Evolutionary conservation across 177 flowering plant genomes (phyloP).

Genomic region (Vitis hybrid): DNA sequence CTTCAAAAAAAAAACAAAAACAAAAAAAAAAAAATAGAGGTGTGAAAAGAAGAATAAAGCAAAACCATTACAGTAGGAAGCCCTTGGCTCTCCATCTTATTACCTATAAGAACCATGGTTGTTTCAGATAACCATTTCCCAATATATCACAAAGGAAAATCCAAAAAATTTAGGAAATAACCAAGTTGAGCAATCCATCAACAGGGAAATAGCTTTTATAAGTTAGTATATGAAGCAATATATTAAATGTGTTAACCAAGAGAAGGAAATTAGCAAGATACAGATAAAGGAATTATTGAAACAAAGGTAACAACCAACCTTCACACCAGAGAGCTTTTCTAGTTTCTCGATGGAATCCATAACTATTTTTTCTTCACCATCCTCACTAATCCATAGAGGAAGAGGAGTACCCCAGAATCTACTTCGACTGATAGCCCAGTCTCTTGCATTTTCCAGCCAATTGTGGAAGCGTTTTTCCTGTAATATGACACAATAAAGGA

Average conservation of each 20-base stretch:
- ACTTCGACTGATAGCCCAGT: slow-evolving; percentile 97
- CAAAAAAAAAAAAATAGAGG: too few species aligned
- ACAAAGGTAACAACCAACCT: slow-evolving; percentile 43
- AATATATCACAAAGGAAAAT: too few species aligned
- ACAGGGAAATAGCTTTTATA: not conserved
- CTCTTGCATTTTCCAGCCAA: slow-evolving; percentile 99
- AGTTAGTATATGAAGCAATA: not conserved
- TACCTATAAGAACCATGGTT: too few species aligned
- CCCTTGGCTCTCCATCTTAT: too few species aligned
- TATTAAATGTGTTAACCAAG: not conserved
- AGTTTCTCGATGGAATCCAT: slow-evolving; percentile 82
- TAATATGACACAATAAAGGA: slow-evolving; percentile 2
- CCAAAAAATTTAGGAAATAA: not conserved
- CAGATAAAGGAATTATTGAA: not conserved
- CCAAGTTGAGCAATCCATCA: not conserved
- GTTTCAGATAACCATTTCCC: too few species aligned
- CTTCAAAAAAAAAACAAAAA: too few species aligned
- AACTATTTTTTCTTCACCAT: slow-evolving; percentile 76
- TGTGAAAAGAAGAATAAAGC: too few species aligned
- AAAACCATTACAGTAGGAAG: too few species aligned
- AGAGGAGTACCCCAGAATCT: slow-evolving; percentile 99
- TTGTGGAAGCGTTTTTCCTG: slow-evolving; percentile 98
- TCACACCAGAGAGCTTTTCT: slow-evolving; percentile 78
- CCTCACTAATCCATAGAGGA: slow-evolving; percentile 94
- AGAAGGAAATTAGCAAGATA: not conserved